These are phyloP conservation scores for Trichoderma sp. DNA, from an alignment of 2,329 filamentous ascomycete species.

Conservation along the genomic window DNA sequence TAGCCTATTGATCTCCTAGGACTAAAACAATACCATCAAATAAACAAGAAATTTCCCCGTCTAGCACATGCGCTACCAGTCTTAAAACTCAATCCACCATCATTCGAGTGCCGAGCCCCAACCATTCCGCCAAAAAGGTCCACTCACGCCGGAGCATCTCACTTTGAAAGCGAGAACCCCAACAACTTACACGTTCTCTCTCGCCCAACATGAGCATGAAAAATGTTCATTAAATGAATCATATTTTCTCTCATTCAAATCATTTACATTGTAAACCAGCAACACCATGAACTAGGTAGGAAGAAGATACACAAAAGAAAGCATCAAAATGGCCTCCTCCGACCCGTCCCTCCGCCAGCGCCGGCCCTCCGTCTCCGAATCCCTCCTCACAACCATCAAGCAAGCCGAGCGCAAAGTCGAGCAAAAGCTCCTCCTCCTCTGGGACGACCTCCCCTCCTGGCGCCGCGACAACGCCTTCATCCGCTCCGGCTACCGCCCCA, in stretches of 20 bases:
- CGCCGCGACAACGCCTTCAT: conserved; percentile 61
- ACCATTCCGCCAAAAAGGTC: conserved; percentile 8
- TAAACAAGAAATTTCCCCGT: background rate
- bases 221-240: background rate
- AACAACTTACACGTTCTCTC: background rate
- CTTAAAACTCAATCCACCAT: background rate
- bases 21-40: background rate
- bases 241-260: background rate
- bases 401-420: conserved; percentile 42
- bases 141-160: background rate
- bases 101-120: conserved; percentile 16
- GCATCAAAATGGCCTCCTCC: background rate
- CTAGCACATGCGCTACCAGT: background rate
- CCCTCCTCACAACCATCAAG: conserved; percentile 29
- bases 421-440: conserved; percentile 46
- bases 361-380: conserved; percentile 30
- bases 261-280: background rate
- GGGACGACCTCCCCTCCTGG: conserved; percentile 59
- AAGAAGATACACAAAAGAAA: background rate
- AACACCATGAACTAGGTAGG: background rate
- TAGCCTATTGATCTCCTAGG: background rate
- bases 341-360: conserved; percentile 29
- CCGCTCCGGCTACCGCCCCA: conserved; percentile 51
- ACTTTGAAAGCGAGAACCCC: background rate
- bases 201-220: background rate